Conservation (phyloP, 225 moss, liverwort and hornwort genomes). For the Thuidium tamariscinum region DNA sequence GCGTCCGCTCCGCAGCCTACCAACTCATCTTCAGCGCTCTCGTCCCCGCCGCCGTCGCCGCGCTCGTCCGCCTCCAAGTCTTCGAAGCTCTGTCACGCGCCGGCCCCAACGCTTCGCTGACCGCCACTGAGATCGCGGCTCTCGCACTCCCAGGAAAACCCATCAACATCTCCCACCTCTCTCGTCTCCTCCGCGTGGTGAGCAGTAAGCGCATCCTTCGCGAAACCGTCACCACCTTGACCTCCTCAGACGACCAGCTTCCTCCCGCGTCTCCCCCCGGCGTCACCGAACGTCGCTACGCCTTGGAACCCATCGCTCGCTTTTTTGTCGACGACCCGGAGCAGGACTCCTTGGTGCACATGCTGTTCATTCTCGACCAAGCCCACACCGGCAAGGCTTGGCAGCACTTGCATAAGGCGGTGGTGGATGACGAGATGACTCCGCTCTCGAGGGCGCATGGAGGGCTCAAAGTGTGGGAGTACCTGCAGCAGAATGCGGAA, state of each 20-base stretch:
- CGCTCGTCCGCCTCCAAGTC: not conserved
- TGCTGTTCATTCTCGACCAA: not conserved
- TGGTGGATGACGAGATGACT: not conserved
- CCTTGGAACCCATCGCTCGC: not conserved
- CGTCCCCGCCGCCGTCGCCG: not conserved
- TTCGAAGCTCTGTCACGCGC: not conserved
- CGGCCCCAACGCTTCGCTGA: not conserved
- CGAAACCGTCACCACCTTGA: not conserved
- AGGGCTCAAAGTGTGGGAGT: not conserved
- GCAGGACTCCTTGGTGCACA: not conserved
- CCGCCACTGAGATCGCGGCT: not conserved
- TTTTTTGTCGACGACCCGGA: slow-evolving; percentile 9
- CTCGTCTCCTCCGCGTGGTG: not conserved
- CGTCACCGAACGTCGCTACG: slow-evolving; percentile 1
- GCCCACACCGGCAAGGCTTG: not conserved
- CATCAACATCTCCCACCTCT: not conserved
- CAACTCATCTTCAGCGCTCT: not conserved
- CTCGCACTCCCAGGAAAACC: not conserved
- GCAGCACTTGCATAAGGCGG: slow-evolving; percentile 8
- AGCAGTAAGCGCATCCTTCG: not conserved
- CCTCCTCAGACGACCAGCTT: too few relatives aligned
- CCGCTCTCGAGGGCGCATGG: slow-evolving; percentile 10
- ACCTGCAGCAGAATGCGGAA: not conserved
- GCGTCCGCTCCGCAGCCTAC: not conserved
- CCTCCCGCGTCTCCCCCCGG: not conserved